Percentiles rank a stretch among this genome's conserved stretches.
Evolutionary conservation across 352 stramenopile species (phyloP).

Genomic region (Achlya hypogyna): DNA sequence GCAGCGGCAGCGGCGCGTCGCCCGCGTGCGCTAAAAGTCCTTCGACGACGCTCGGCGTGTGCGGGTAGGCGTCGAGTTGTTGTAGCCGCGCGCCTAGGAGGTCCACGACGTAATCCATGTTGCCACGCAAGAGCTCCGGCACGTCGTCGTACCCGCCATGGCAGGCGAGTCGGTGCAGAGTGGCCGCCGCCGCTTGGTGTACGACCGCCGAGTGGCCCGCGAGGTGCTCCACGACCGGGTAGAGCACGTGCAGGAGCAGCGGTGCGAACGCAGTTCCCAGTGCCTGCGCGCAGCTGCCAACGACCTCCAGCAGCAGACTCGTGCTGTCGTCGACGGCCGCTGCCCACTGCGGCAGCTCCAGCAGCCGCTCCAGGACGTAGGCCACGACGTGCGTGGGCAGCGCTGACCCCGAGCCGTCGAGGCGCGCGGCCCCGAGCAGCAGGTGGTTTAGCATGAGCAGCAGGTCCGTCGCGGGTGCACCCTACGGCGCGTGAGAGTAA

Average conservation of each 20-base stretch:
- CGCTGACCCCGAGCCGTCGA: not conserved
- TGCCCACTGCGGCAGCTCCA: slow-evolving; percentile 32
- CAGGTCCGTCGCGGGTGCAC: not conserved
- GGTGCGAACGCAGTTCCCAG: slow-evolving; percentile 37
- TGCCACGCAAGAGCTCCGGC: slow-evolving; percentile 61
- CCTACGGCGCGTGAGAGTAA: not conserved
- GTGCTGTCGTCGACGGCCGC: slow-evolving; percentile 23
- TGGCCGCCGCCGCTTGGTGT: slow-evolving; percentile 53
- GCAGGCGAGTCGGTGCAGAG: slow-evolving; percentile 59
- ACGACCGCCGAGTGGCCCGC: slow-evolving; percentile 47
- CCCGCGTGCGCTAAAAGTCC: slow-evolving; percentile 47
- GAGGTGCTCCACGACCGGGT: slow-evolving; percentile 79
- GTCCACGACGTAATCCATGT: slow-evolving; percentile 87
- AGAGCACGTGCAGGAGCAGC: slow-evolving; percentile 65
- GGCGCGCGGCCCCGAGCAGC: not conserved
- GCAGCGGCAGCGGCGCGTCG: slow-evolving; percentile 56
- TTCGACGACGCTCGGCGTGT: slow-evolving; percentile 69
- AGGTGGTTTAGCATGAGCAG: slow-evolving; percentile 13
- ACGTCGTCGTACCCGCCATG: slow-evolving; percentile 39
- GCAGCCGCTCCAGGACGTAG: slow-evolving; percentile 64
- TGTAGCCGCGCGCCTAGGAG: slow-evolving; percentile 57
- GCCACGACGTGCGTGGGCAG: slow-evolving; percentile 37
- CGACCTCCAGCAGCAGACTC: slow-evolving; percentile 60
- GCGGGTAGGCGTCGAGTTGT: slow-evolving; percentile 55
- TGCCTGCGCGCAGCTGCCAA: slow-evolving; percentile 66